Conservation (phyloP, 75 land plant species). For the Sequoia sempervirens region DNA sequence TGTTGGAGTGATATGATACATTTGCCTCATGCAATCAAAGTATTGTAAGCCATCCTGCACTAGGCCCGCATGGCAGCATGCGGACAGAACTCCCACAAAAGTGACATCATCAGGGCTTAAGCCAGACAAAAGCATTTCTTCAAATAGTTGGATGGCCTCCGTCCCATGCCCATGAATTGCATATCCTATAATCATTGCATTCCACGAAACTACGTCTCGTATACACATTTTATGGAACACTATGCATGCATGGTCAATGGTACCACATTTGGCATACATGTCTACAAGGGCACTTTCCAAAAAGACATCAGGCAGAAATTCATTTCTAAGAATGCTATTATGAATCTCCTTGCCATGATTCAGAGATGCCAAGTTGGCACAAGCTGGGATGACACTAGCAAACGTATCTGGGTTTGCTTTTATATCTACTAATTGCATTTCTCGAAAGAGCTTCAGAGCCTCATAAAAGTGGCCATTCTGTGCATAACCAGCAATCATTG, state of each 20-base stretch:
- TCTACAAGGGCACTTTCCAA: slow-evolving; percentile 25
- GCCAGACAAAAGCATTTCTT: slow-evolving; percentile 19
- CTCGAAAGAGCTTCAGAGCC: slow-evolving; percentile 37
- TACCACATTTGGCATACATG: slow-evolving; percentile 42
- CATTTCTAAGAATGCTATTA: slow-evolving; percentile 10
- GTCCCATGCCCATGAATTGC: slow-evolving; percentile 33
- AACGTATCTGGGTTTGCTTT: slow-evolving; percentile 39
- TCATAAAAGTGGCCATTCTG: slow-evolving; percentile 28
- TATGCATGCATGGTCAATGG: slow-evolving; percentile 22
- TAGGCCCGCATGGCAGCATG: slow-evolving; percentile 57
- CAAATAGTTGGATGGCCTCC: slow-evolving; percentile 28
- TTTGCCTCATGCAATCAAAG: slow-evolving; percentile 28
- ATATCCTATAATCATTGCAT: slow-evolving; percentile 60
- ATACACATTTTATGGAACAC: slow-evolving; percentile 29
- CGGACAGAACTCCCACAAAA: slow-evolving; percentile 44
- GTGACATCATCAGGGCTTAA: slow-evolving; percentile 41
- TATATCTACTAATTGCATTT: slow-evolving; percentile 30
- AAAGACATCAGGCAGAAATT: slow-evolving; percentile 15
- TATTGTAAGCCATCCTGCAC: slow-evolving; percentile 36
- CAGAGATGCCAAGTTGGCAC: slow-evolving; percentile 18
- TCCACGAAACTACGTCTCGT: slow-evolving; percentile 58
- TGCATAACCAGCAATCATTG: slow-evolving; percentile 36
- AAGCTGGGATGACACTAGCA: slow-evolving; percentile 31
- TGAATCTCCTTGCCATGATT: slow-evolving; percentile 29
- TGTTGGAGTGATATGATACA: slow-evolving; percentile 24